Conservation (phyloP, 108 stramenopile species). For the Schizochytrium sp. region DNA sequence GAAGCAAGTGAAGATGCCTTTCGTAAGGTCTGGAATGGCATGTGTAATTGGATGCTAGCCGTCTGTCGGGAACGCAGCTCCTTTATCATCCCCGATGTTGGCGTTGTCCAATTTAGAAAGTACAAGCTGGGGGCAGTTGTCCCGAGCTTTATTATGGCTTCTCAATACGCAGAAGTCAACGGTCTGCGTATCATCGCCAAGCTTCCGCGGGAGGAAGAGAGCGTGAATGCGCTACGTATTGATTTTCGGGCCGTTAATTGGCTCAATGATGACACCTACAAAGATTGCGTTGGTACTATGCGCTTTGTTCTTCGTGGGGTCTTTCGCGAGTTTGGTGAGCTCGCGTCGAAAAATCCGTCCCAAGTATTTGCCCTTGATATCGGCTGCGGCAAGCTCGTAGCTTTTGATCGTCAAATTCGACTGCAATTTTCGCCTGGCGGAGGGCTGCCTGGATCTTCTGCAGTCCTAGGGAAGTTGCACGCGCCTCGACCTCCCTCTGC, state of each 20-base stretch:
- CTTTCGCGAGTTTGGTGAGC: not conserved
- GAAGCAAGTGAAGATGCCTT: not conserved
- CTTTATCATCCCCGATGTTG: not conserved
- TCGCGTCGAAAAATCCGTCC: not conserved
- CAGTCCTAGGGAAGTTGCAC: not conserved
- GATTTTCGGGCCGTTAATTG: not conserved
- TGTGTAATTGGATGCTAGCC: not conserved
- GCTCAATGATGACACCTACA: not conserved
- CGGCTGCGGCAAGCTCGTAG: not conserved
- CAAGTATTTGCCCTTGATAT: not conserved
- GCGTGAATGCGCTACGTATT: not conserved
- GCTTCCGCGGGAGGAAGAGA: not conserved
- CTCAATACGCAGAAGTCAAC: not conserved
- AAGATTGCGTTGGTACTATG: not conserved
- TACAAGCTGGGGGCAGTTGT: not conserved
- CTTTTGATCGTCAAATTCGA: not conserved
- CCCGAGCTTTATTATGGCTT: not conserved
- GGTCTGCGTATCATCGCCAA: not conserved
- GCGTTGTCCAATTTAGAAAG: not conserved
- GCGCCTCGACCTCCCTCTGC: not conserved
- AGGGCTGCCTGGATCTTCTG: not conserved
- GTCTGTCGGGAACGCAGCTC: not conserved
- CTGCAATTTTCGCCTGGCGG: not conserved
- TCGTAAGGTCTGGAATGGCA: not conserved
- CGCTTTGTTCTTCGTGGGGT: not conserved